These are phyloP conservation scores for Hypericum androsaemum DNA, from an alignment of 345 rosid genomes.

Conservation along the genomic window DNA sequence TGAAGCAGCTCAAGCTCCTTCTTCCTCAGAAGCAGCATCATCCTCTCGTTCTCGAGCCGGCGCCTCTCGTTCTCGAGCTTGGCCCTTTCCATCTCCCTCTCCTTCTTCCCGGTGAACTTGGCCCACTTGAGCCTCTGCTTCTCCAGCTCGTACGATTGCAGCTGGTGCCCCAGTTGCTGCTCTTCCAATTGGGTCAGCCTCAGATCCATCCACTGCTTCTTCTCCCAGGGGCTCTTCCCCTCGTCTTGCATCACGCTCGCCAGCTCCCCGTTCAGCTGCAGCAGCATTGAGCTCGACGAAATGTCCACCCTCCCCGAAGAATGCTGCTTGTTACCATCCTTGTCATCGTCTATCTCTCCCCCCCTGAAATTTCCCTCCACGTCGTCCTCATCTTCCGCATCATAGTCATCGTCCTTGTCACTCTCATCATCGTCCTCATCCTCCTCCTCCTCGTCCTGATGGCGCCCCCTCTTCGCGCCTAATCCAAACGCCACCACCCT, in stretches of 20 bases:
- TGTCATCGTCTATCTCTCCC: no score
- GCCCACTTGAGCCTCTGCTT: constrained; percentile 91
- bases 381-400: constrained; percentile 27
- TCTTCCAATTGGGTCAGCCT: constrained; percentile 61
- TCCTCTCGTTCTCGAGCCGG: constrained; percentile 64
- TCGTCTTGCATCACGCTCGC: constrained; percentile 40
- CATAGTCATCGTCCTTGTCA: constrained; percentile 16
- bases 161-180: constrained; percentile 49
- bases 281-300: constrained; percentile 20
- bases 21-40: constrained; percentile 52
- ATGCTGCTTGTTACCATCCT: no score
- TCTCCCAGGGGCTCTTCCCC: constrained; percentile 60
- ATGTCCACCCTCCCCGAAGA: no score
- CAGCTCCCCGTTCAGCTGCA: constrained; percentile 39
- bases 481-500: constrained; percentile 27
- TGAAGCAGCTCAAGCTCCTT: constrained; percentile 60
- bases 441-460: constrained; percentile 40
- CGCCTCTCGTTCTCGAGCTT: constrained; percentile 64
- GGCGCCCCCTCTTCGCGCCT: constrained; percentile 21
- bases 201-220: constrained; percentile 74
- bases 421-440: constrained; percentile 33
- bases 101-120: constrained; percentile 76
- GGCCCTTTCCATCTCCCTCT: constrained; percentile 87
- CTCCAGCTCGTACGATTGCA: constrained; percentile 66
- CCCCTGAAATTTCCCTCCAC: constrained; percentile 28